Base-by-base conservation (phyloP, 331 rosid species). In the Spiraea crenata region DNA sequence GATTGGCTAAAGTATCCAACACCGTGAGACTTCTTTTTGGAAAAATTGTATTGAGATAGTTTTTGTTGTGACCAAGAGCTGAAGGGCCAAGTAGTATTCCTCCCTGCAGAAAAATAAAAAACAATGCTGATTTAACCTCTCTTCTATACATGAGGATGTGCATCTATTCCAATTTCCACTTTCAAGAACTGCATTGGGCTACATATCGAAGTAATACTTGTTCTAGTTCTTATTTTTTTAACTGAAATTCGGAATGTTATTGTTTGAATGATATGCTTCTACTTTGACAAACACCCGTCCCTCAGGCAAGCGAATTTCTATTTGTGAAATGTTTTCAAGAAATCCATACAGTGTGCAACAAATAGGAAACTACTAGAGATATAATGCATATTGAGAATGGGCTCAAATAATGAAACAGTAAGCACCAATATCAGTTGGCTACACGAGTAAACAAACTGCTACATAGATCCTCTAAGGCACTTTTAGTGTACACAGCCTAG, bases 61-160 rank as follows among this genome's bases (percentile, higher is more conserved):
- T 20, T 20, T 70, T 56, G 77, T 75, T 86, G 19, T 73, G 81
- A 7, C 96, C 96, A 25, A 86, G 63, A 15, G 64, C 90, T 7
- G 96, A 86, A 34, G 96, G 96, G 11, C 96, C 90, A 10, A 89
- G 88, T 46, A 89, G 54, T 62, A 89, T 85, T 67, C 96, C 96
- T 42, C 90, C 96, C 89, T 85, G 55, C 49, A 47, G 39, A 44
- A 6, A 6, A 25, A 25, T 25, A 25, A 25, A 39, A 40, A 52
- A 31, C 4, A 68, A 67, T 11, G 9, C 41, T 3, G 13, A 19
- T 45, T 67, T 20, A 49, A 38, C 47, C 59, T 37, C 51, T 66
- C 38, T 38, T 19, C 39, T 38, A n/a, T 67, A n/a, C 48, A 39
- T 25, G 5, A 3, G 20, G 50, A 52, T 68, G 45, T 42, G 12